Evolutionary conservation across 306 rosid species (phyloP), one percentile per base, ranked within the genome.

Genomic region (Sesbania bispinosa): DNA sequence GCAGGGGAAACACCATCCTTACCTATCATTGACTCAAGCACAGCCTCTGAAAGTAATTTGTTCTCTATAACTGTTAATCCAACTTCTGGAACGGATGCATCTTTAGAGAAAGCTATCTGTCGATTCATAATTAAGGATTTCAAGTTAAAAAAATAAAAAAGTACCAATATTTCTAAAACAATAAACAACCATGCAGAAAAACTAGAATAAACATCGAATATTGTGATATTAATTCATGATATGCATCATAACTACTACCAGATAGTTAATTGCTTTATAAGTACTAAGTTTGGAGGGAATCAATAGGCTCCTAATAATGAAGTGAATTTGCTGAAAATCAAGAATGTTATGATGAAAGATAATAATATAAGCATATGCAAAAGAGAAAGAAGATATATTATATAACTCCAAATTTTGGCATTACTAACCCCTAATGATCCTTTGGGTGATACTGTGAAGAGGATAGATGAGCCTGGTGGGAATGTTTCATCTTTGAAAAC

Each of bases 1-100:
- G 1, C 89, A 11, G 99, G 97, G 51, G 99, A 94, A 19, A 94
- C 97, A 0, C 96, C 97, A 15, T 87, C 21, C 73, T 79, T 85
- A 0, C 99, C 95, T 11, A 94, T 43, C 46, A 94, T 87, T 3
- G 99, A 86, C 65, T 87, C 93, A 10, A 90, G 38, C 23, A 94
- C 81, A 0, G 96, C 84, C 76, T 86, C 95, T 27, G 86, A 74
- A 6, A 91, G 88, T 3, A 83, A 77, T 24, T 80, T 94, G 51
- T 82, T 94, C 59, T 91, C 86, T 11, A 94, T 89, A 15, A 76
- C 84, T 7, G n/a, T 67, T 0, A 2, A 36, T 13, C 67, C 85
- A 23, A 8, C 78, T 75, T 83, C 84, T 0, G 95, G 88, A 19
- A 89, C 54, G 54, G 63, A 14, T 47, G 77, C 89, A 83, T 91